Conservation (phyloP, 257 asterid genomes). For the Solanum ahanhuiri region DNA sequence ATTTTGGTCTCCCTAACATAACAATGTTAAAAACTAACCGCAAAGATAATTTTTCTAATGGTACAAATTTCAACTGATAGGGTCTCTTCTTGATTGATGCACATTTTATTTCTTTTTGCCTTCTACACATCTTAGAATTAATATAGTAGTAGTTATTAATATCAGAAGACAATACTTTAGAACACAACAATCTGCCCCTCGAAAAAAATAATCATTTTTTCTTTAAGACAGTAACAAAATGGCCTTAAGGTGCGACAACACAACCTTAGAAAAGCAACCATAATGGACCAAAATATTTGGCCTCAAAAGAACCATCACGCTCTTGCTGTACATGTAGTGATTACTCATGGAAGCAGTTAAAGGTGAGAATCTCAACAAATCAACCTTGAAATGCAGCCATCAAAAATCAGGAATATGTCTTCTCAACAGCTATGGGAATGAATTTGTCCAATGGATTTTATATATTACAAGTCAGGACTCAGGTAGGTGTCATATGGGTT, state of each 20-base stretch:
- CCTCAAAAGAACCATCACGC: too few relatives aligned
- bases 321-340: not conserved
- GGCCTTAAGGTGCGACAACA: too few relatives aligned
- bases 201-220: too few relatives aligned
- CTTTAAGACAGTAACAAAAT: too few relatives aligned
- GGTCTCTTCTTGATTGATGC: too few relatives aligned
- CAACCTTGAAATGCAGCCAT: not conserved
- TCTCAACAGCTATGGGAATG: not conserved
- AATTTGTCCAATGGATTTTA: too few relatives aligned
- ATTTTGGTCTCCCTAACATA: not conserved
- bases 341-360: not conserved
- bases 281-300: too few relatives aligned
- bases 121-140: not conserved
- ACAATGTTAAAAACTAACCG: not conserved
- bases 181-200: not conserved
- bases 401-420: not conserved
- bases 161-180: not conserved
- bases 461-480: not conserved
- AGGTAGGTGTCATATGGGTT: not conserved
- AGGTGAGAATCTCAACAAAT: not conserved
- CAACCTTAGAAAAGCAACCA: not conserved
- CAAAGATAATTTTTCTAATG: too few relatives aligned
- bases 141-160: not conserved
- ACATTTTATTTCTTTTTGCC: too few relatives aligned
- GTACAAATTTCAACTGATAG: not conserved